These are phyloP conservation scores for Plasmodium adleri DNA, from an alignment of 169 alveolate genomes.

Conservation along the genomic window DNA sequence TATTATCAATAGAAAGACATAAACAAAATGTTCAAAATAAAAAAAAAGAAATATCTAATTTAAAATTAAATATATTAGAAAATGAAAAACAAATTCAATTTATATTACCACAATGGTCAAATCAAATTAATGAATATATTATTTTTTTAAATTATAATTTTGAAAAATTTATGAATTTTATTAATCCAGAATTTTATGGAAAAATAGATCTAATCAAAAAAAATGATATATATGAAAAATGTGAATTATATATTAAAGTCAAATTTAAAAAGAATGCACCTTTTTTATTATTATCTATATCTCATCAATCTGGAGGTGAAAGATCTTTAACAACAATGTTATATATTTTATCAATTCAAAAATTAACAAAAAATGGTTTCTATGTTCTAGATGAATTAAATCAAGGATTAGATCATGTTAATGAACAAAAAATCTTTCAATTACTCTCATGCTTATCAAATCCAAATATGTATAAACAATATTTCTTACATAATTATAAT, in stretches of 20 bases:
- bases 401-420: constrained; percentile 83
- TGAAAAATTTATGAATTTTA: constrained; percentile 78
- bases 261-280: constrained; percentile 80
- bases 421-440: constrained; percentile 80
- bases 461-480: constrained; percentile 16
- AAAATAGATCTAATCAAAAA: constrained; percentile 80
- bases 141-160: constrained; percentile 78
- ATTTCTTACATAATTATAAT: constrained; percentile 8
- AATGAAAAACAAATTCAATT: constrained; percentile 18
- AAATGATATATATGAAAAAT: constrained; percentile 77
- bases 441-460: constrained; percentile 69
- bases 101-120: constrained; percentile 74
- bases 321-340: constrained; percentile 86
- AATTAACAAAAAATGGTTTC: constrained; percentile 82
- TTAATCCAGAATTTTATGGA: constrained; percentile 82
- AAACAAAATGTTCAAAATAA: constrained; percentile 67
- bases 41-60: constrained; percentile 41
- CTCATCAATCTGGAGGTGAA: constrained; percentile 88
- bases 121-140: constrained; percentile 73
- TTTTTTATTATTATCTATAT: constrained; percentile 79
- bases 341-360: constrained; percentile 82
- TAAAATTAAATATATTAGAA: background rate
- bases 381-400: constrained; percentile 85
- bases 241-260: constrained; percentile 79
- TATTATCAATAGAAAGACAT: constrained; percentile 54